Evolutionary conservation across 1,284 basidiomycete species (phyloP), one percentile per base, ranked within the genome.

Genomic region (Austroboletus niveus): DNA sequence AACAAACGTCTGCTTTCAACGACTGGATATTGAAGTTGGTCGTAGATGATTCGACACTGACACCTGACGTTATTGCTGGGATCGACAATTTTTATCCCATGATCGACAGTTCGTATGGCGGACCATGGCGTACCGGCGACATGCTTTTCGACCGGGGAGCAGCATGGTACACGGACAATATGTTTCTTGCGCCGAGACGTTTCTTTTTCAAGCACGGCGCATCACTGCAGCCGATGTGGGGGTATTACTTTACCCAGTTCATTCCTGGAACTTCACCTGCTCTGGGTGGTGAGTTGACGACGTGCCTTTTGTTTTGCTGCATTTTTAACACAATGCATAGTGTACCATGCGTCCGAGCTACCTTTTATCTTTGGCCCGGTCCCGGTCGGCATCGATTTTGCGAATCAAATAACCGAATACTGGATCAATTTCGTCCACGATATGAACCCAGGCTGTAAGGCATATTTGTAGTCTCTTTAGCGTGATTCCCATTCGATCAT

Each of bases 151-250:
- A 84, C 57, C 66, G 82, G 47, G 77, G 72, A 0, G 74, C 68
- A 45, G 70, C 80, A 1, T 84, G 77, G 75, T 84, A 83, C 57
- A 78, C 76, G 0, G 79, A 79, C 54, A 69, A 74, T 48, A 82
- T 82, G 78, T 84, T 74, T 60, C 67, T 82, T 22, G 68, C 75
- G 0, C 69, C 78, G 0, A 63, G 80, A 35, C 69, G 80, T 40
- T 66, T 75, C 39, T 76, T 82, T 45, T 79, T 80, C 53, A 64
- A 76, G 31, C 69, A 75, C 35, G 80, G 74, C 0, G 72, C 80
- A 1, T 54, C 70, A 1, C 57, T 69, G n/a, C 80, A 80, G 53
- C 74, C 75, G 0, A 71, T 77, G 56, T 84, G 75, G 61, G 77
- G 65, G 1, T 84, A 84, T 56, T 73, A 76, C 55, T 83, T 82